A percentile compares a stretch with the other conserved stretches of the same genome.
Conservation (phyloP, 176 grass and related monocot species). For the Oryza australiensis region DNA sequence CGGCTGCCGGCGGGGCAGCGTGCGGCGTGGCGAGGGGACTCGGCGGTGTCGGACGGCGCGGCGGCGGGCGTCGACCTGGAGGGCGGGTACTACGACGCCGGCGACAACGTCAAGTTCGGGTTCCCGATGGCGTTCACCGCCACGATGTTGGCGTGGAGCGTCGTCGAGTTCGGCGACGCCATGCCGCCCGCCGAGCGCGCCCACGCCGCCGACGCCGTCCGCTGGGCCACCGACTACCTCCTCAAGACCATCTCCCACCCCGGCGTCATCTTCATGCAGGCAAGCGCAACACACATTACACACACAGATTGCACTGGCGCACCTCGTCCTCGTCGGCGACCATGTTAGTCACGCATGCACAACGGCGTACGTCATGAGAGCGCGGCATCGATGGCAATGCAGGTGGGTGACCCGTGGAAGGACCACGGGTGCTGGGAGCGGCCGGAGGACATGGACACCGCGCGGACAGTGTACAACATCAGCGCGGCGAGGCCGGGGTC, state of each 20-base stretch:
- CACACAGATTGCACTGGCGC: background rate
- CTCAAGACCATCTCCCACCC: slow-evolving; percentile 80
- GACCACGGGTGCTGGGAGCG: slow-evolving; percentile 93
- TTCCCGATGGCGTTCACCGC: slow-evolving; percentile 96
- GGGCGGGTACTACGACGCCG: slow-evolving; percentile 92
- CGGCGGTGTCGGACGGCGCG: slow-evolving; percentile 58
- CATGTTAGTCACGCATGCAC: background rate
- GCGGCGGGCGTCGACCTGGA: slow-evolving; percentile 70
- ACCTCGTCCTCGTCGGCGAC: background rate
- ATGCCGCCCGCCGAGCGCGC: slow-evolving; percentile 62
- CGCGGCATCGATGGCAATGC: background rate
- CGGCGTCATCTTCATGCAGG: slow-evolving; percentile 80
- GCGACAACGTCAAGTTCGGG: slow-evolving; percentile 94
- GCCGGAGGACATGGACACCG: slow-evolving; percentile 96
- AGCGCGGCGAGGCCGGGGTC: slow-evolving; percentile 62
- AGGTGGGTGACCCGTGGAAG: slow-evolving; percentile 80
- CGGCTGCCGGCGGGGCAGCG: slow-evolving; percentile 47
- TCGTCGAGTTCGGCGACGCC: slow-evolving; percentile 73
- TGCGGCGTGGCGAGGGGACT: slow-evolving; percentile 72
- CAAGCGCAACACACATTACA: background rate
- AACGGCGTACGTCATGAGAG: background rate
- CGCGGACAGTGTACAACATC: slow-evolving; percentile 87
- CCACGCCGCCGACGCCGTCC: slow-evolving; percentile 58
- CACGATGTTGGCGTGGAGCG: slow-evolving; percentile 90
- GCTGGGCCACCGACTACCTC: slow-evolving; percentile 91